phyloP scores from a whole-genome alignment of 495 filamentous ascomycete species.

The Neurospora sp. region DNA sequence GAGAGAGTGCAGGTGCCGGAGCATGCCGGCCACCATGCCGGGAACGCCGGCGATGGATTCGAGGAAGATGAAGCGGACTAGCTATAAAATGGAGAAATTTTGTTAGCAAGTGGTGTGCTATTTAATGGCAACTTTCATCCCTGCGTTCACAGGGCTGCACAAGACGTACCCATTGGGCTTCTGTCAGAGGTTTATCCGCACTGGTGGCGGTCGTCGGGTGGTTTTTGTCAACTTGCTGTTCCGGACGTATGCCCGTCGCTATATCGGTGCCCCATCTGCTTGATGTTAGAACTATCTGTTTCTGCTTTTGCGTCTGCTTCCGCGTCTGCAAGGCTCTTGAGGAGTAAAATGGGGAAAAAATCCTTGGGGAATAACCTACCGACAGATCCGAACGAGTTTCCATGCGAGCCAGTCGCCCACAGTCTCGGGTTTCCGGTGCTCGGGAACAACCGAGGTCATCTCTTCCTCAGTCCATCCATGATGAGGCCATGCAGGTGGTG shows the following conservation, averaged over 20 bases:
- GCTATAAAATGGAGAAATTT: slow-evolving; percentile 15
- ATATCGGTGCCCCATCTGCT: slow-evolving; percentile 37
- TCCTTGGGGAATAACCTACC: slow-evolving; percentile 8
- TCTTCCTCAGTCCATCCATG: slow-evolving; percentile 47
- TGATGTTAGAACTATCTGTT: not conserved
- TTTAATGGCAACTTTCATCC: not conserved
- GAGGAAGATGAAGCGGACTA: slow-evolving; percentile 81
- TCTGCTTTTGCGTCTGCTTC: not conserved
- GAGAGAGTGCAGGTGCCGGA: slow-evolving; percentile 76
- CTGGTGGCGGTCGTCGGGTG: slow-evolving; percentile 35
- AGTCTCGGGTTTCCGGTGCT: slow-evolving; percentile 27
- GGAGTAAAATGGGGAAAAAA: not conserved
- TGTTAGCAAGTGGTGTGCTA: slow-evolving; percentile 4
- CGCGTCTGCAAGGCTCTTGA: not conserved
- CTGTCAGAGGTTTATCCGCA: slow-evolving; percentile 35
- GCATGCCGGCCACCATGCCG: slow-evolving; percentile 93
- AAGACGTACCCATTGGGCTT: slow-evolving; percentile 34
- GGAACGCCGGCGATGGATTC: slow-evolving; percentile 93
- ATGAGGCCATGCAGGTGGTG: slow-evolving; percentile 57
- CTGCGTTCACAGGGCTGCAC: not conserved
- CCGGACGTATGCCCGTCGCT: slow-evolving; percentile 33
- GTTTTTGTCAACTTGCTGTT: slow-evolving; percentile 35
- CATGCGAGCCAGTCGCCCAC: slow-evolving; percentile 36
- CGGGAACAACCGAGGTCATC: slow-evolving; percentile 32
- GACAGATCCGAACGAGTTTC: slow-evolving; percentile 29